Percentiles rank a stretch among this genome's conserved stretches.
phyloP scores from a whole-genome alignment of 2,329 filamentous ascomycete species.

The Waltergamsia citrina region DNA sequence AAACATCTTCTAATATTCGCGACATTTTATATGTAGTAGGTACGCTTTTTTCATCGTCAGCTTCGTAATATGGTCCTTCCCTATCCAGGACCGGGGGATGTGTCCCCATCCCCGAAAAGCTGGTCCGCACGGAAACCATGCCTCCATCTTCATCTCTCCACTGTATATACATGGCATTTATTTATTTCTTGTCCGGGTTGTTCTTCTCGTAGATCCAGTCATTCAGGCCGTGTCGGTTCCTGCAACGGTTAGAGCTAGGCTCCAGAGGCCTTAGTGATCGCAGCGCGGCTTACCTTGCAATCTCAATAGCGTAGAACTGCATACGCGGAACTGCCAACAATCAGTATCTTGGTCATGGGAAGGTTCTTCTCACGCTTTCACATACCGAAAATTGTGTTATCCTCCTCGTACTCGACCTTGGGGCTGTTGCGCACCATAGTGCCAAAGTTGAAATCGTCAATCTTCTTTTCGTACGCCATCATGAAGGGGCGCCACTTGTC shows the following conservation, averaged over 20 bases:
- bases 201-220: constrained; percentile 91
- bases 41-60: no score
- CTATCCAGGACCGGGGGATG: no score
- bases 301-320: constrained; percentile 47
- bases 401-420: constrained; percentile 75
- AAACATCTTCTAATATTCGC: no score
- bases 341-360: not conserved
- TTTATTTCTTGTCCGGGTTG: constrained; percentile 51
- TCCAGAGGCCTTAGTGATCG: not conserved
- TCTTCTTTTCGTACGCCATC: constrained; percentile 83
- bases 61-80: no score
- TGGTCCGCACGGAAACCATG: no score
- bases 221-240: constrained; percentile 79
- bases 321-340: constrained; percentile 38
- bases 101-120: no score
- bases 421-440: constrained; percentile 78
- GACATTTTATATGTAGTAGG: no score
- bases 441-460: constrained; percentile 98
- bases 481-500: constrained; percentile 92
- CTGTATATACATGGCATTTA: not conserved
- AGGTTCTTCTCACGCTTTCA: constrained; percentile 7
- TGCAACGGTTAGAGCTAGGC: constrained; percentile 6
- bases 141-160: not conserved
- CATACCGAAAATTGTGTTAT: constrained; percentile 86
- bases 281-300: constrained; percentile 17